These are phyloP conservation scores for Blastobotrys arbuscula DNA, from an alignment of 1,139 yeast genomes.

Conservation along the genomic window DNA sequence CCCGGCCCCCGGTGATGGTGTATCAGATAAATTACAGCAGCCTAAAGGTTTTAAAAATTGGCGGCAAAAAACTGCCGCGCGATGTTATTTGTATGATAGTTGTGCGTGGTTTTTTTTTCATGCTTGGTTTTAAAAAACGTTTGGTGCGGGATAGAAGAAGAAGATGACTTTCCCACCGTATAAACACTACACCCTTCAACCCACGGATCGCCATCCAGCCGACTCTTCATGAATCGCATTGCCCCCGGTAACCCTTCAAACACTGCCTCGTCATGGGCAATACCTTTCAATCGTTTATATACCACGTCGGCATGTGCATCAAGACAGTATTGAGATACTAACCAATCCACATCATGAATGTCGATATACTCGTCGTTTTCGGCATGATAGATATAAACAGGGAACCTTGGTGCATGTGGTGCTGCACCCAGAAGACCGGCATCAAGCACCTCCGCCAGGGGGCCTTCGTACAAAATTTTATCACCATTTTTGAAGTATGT, in stretches of 20 bases:
- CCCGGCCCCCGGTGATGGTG: too few species aligned
- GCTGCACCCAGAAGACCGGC: constrained; percentile 22
- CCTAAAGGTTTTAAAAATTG: too few species aligned
- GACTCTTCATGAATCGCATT: background rate
- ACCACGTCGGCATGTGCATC: background rate
- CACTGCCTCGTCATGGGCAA: background rate
- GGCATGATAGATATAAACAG: constrained; percentile 30
- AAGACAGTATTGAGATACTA: background rate
- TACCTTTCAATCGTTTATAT: background rate
- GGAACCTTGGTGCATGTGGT: constrained; percentile 19
- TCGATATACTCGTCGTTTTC: constrained; percentile 28
- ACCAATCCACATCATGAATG: constrained; percentile 21
- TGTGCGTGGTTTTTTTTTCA: too few species aligned
- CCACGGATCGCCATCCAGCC: background rate
- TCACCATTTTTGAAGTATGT: constrained; percentile 21
- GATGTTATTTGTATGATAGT: too few species aligned
- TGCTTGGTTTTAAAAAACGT: too few species aligned
- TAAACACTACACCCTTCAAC: background rate
- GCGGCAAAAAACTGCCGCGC: too few species aligned
- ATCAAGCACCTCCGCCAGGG: constrained; percentile 14
- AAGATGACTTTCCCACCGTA: too few species aligned
- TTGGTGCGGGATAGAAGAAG: too few species aligned
- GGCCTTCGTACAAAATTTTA: constrained; percentile 13
- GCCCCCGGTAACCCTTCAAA: background rate
- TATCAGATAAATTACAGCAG: too few species aligned